Percentiles rank a stretch among this genome's conserved stretches.
These are phyloP conservation scores for Haematococcus lacustris DNA, from an alignment of 139 green algal species.

Conservation along the genomic window DNA sequence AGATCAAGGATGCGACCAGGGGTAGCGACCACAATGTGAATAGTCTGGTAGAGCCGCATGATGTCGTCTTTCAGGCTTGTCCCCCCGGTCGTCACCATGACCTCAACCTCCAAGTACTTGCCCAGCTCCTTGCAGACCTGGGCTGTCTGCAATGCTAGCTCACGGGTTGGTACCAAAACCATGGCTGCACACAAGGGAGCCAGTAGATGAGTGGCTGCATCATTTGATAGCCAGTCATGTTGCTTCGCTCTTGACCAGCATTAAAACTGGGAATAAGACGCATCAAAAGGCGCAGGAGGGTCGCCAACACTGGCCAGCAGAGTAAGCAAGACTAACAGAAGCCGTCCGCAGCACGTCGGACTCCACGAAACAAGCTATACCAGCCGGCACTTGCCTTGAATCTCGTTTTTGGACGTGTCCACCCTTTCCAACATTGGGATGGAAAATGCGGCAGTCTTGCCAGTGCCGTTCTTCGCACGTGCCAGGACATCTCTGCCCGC, in stretches of 20 bases:
- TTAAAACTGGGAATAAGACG: neutral
- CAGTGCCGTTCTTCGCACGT: slow-evolving; percentile 98
- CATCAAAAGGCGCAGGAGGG: too few relatives aligned
- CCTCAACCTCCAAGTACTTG: slow-evolving; percentile 82
- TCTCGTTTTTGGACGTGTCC: slow-evolving; percentile 75
- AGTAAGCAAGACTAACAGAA: too few relatives aligned
- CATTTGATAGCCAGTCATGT: too few relatives aligned
- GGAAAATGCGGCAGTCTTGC: slow-evolving; percentile 98
- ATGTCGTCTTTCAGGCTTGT: slow-evolving; percentile 98
- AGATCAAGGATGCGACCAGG: slow-evolving; percentile 96
- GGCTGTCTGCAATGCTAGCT: slow-evolving; percentile 95
- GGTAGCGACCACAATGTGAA: slow-evolving; percentile 86
- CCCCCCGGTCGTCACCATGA: slow-evolving; percentile 97
- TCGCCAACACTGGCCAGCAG: too few relatives aligned
- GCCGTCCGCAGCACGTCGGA: too few relatives aligned
- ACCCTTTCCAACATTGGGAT: slow-evolving; percentile 95
- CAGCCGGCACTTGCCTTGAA: too few relatives aligned
- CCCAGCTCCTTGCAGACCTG: slow-evolving; percentile 96
- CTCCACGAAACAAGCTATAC: too few relatives aligned
- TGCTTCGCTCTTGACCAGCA: too few relatives aligned
- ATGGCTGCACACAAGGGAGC: slow-evolving; percentile 87
- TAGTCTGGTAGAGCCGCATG: slow-evolving; percentile 86
- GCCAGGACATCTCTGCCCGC: slow-evolving; percentile 95
- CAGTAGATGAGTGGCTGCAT: too few relatives aligned
- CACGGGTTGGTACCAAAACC: slow-evolving; percentile 93